Base-by-base conservation (phyloP, 192 early-diverging fungal species). In the Pilobolus umbonatus region DNA sequence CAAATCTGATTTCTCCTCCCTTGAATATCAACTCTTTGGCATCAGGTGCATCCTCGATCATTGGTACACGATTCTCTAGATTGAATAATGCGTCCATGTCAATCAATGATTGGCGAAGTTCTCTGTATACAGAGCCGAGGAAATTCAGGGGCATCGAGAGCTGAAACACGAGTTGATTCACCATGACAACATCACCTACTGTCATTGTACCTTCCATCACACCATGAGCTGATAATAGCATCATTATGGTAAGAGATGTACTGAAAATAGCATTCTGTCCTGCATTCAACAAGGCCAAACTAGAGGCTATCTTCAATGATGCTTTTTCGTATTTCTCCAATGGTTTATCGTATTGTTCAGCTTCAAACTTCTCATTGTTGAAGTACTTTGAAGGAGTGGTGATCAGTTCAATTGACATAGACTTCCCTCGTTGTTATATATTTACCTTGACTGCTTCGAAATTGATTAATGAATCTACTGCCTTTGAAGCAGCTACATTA, bases 161-260 rank as follows among this genome's bases (percentile, higher is more conserved):
- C 74, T 99, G 97, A 71, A 99, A 98, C 24, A 99, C 87, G 24
- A 99, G 87, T 17, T 96, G 94, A 61, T 99, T 99, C 55, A 99
- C 84, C 93, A 99, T 92, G 17, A 99, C 97, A 5, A 99, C 80
- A 65, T 99, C 97, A 39, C 97, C 97, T 24, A 99, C 85, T 2
- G 93, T 96, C 80, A 99, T 77, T 2, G 82, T 75, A 52, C 67
- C 64, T 44, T 57, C 60, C 55, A 80, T 68, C 8, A 99, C 92
- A 29, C 94, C 93, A 39, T 94, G 79, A 7, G 93, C 87, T 0
- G 95, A 90, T 78, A 99, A 84, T 62, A 88, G 93, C 97, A 99
- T 99, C 87, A 98, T 95, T 12, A 73, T 54, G 1, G 96, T 95
- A 57, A 99, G 78, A 14, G 93, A 84, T n/a, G 88, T 79, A 43